Base-by-base conservation (phyloP, 306 rosid genomes). In the Gleditsia sinensis region DNA sequence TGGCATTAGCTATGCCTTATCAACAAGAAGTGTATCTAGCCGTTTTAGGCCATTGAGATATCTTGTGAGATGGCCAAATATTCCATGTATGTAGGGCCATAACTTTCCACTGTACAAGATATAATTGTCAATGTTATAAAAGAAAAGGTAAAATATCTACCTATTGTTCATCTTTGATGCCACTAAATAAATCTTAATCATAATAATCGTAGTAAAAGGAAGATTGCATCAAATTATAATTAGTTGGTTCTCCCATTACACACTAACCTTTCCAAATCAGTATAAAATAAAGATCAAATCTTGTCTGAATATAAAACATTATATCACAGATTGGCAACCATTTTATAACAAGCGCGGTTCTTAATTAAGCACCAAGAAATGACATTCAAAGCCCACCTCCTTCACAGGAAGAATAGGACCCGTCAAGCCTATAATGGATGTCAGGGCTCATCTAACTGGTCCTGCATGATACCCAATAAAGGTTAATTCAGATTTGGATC, bases 371-470 rank as follows among this genome's bases (percentile, higher is more conserved):
- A 74, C 69, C 79, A 72, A 70, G 42, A 80, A 83, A 83, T 78
- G 84, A 83, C 91, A 88, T 83, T 88, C 78, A 68, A 72, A 81
- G 88, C 87, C 96, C 90, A 86, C 84, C 87, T 83, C 86, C 81
- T 74, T 65, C 82, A 81, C 71, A 75, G 82, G 84, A 86, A 83
- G 85, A 83, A 75, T 21, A 69, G 74, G 81, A 74, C 73, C 66
- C 68, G 43, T 76, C 80, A 65, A 36, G 75, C 83, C 78, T 66
- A 43, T 23, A 65, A 24, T 13, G 74, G 65, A 63, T 75, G 76
- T 92, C 86, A 92, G 37, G 93, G 90, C 83, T 92, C 97, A 33
- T 92, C 97, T 42, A 89, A 83, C 83, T 85, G 92, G 82, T 92
- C 97, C 97, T 92, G 93, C 87, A 85, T 12, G 33, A 27, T 51